These are phyloP conservation scores for Pseudocercospora macadamiae DNA, from an alignment of 2,329 filamentous ascomycete species.

Conservation along the genomic window DNA sequence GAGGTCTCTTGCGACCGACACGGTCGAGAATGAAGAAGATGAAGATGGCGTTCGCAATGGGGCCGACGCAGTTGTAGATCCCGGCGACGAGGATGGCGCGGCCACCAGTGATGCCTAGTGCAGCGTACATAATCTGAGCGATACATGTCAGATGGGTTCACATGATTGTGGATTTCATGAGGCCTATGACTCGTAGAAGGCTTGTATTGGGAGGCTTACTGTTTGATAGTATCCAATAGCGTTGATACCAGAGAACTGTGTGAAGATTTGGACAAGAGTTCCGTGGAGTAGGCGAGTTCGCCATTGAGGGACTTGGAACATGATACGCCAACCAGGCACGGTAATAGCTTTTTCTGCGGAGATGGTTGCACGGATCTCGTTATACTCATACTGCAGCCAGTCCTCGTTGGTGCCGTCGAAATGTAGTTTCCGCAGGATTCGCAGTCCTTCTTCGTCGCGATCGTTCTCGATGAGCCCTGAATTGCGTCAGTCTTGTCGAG, in stretches of 20 bases:
- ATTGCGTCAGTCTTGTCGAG: not conserved
- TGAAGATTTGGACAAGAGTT: slow-evolving; percentile 65
- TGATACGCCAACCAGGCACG: slow-evolving; percentile 57
- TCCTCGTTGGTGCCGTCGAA: slow-evolving; percentile 59
- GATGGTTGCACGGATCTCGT: slow-evolving; percentile 65
- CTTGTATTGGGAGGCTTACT: too few relatives aligned
- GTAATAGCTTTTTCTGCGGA: slow-evolving; percentile 61
- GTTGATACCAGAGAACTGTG: slow-evolving; percentile 66
- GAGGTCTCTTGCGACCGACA: slow-evolving; percentile 56
- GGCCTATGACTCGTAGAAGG: too few relatives aligned
- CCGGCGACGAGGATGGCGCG: slow-evolving; percentile 59
- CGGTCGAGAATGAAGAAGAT: slow-evolving; percentile 60
- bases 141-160: too few relatives aligned
- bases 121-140: slow-evolving; percentile 62
- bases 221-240: slow-evolving; percentile 67
- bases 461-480: slow-evolving; percentile 34
- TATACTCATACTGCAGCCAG: slow-evolving; percentile 61
- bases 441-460: slow-evolving; percentile 23
- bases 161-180: too few relatives aligned
- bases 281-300: slow-evolving; percentile 65
- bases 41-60: slow-evolving; percentile 61
- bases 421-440: slow-evolving; percentile 53
- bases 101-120: slow-evolving; percentile 59
- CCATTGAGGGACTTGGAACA: slow-evolving; percentile 63
- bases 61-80: slow-evolving; percentile 64